phyloP scores from a whole-genome alignment of 768 basidiomycete species.

The Agrocybe pediades region DNA sequence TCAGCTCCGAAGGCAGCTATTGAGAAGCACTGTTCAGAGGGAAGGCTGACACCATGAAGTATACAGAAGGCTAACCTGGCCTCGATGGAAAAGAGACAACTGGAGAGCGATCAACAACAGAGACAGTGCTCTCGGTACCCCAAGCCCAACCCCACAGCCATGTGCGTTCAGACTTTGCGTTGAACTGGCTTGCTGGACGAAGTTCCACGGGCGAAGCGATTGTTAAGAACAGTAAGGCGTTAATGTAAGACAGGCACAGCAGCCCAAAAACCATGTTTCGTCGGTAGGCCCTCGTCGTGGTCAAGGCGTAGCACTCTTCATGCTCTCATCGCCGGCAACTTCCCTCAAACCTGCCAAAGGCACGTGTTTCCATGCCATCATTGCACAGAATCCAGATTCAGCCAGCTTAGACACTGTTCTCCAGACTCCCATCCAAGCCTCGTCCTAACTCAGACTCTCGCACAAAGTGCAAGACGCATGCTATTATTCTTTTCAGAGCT shows the following conservation, averaged over 20 bases:
- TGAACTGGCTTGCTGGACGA: conserved; percentile 27
- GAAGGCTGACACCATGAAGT: conserved; percentile 1
- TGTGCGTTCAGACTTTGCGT: conserved; percentile 49
- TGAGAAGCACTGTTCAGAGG: not conserved
- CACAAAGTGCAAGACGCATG: too few species aligned
- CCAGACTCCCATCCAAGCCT: too few species aligned
- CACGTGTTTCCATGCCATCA: conserved; percentile 6
- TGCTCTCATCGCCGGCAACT: not conserved
- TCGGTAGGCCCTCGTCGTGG: conserved; percentile 2
- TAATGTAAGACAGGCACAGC: conserved; percentile 27
- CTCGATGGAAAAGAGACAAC: conserved; percentile 71
- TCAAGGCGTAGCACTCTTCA: conserved; percentile 4
- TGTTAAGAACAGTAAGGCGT: conserved; percentile 22
- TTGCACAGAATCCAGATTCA: too few species aligned
- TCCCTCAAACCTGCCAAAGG: conserved; percentile 5
- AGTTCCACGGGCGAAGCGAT: conserved; percentile 34
- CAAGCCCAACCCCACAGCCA: conserved; percentile 69
- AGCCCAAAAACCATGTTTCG: conserved; percentile 31
- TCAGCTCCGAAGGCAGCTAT: conserved; percentile 76
- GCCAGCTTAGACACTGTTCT: too few species aligned
- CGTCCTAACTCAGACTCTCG: too few species aligned
- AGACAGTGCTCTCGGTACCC: conserved; percentile 71
- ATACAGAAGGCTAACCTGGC: conserved; percentile 39
- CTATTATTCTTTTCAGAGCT: too few species aligned
- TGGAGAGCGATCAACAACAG: conserved; percentile 76